Evolutionary conservation across 768 basidiomycete species (phyloP), one percentile per base, ranked within the genome.

Genomic region (Kwoniella europaea): DNA sequence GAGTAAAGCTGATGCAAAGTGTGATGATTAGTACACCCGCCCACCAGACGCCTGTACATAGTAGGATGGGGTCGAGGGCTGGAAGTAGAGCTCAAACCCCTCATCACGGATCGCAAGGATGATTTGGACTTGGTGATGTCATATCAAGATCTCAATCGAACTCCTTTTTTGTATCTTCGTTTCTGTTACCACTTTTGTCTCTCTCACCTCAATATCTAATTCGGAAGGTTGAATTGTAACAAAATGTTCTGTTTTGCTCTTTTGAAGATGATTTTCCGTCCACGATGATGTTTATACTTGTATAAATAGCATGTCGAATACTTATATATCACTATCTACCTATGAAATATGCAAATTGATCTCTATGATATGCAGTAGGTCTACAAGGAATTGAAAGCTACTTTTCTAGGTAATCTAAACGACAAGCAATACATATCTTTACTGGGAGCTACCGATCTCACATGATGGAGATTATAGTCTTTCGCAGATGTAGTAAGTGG

Each of bases 341-440:
- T 20, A 56, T 56, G 24, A 24, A 12, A 24, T n/a, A 22, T n/a
- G n/a, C 18, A 1, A 24, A 56, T 24, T 56, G 55, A 52, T 43
- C 60, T 42, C 18, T 29, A 18, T 20, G 20, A 10, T 15, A 35
- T 16, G 41, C 44, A 50, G 57, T 18, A 29, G 27, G 16, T 24
- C 16, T 44, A 18, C 22, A 61, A 2, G 50, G 63, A 27, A 12
- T 29, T 70, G 69, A 85, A 82, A 9, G 84, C 85, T n/a, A 86
- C 84, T 66, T 85, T 83, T 56, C 80, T 81, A 20, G 90, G 90
- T 10, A 92, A 85, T 73, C 88, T 83, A 86, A 99, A 98, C 82
- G 91, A 91, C 65, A 99, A 88, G 83, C 96, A 95, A 83, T 95
- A 98, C 96, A 98, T 98, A 78, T 94, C 91, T 85, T 99, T 98